Conservation (phyloP, 169 alveolate genomes). For the Babesia ovis region DNA sequence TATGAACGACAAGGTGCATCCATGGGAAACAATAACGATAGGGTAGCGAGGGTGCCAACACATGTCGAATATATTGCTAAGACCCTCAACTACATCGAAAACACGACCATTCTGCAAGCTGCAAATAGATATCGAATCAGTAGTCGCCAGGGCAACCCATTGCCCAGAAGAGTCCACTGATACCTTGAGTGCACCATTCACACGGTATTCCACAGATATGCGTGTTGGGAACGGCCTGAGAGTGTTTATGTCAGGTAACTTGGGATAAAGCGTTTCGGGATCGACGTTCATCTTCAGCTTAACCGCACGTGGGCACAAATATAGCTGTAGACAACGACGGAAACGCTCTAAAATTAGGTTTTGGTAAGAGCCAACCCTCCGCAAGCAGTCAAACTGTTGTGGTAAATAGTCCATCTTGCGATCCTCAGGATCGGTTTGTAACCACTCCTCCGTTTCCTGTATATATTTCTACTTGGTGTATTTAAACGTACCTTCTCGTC, state of each 20-base stretch:
- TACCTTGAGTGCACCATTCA: slow-evolving; percentile 4
- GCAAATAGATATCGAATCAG: not conserved
- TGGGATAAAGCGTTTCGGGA: slow-evolving; percentile 57
- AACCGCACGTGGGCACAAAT: slow-evolving; percentile 89
- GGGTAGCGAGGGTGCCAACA: slow-evolving; percentile 66
- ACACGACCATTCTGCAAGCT: slow-evolving; percentile 47
- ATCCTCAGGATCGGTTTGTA: slow-evolving; percentile 47
- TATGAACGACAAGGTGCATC: slow-evolving; percentile 23
- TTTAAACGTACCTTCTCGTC: slow-evolving; percentile 46
- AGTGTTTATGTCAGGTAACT: slow-evolving; percentile 53
- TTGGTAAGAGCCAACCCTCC: slow-evolving; percentile 89
- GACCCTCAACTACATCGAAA: slow-evolving; percentile 34
- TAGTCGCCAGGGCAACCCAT: slow-evolving; percentile 36
- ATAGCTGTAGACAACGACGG: slow-evolving; percentile 91
- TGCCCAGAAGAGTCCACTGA: slow-evolving; percentile 46
- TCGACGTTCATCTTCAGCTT: slow-evolving; percentile 88
- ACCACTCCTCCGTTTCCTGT: slow-evolving; percentile 62
- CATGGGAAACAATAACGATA: slow-evolving; percentile 39
- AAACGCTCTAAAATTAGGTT: slow-evolving; percentile 78
- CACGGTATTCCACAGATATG: slow-evolving; percentile 50
- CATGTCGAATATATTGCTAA: slow-evolving; percentile 20
- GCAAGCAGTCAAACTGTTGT: slow-evolving; percentile 80
- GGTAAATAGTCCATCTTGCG: slow-evolving; percentile 77
- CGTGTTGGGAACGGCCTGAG: slow-evolving; percentile 60
- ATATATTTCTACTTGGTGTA: not conserved